A percentile compares a stretch with the other conserved stretches of the same genome.
Conservation (phyloP, 2,329 filamentous ascomycete species). For the Blastomyces parvus region DNA sequence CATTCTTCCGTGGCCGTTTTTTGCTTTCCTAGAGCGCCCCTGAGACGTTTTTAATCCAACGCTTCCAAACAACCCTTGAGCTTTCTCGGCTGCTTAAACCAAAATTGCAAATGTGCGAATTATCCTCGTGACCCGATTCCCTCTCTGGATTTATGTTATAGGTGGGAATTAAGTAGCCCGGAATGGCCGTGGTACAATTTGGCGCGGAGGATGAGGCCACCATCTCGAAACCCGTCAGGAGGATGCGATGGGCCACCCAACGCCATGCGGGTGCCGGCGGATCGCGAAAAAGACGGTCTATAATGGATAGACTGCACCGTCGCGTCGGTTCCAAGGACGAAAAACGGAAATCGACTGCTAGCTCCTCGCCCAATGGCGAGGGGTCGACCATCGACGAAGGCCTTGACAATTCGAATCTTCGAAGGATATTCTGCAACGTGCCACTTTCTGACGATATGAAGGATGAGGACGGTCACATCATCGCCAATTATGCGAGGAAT, state of each 20-base stretch:
- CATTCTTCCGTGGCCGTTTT: not conserved
- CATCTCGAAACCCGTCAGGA: conserved; percentile 56
- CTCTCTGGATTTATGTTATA: conserved; percentile 13
- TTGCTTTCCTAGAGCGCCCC: not conserved
- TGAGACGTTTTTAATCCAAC: not conserved
- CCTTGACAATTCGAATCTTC: conserved; percentile 32
- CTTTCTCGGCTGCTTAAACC: not conserved
- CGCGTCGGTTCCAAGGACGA: conserved; percentile 56
- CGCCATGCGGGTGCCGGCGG: conserved; percentile 68
- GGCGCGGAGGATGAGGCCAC: conserved; percentile 31
- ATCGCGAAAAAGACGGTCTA: conserved; percentile 67
- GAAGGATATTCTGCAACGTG: conserved; percentile 75
- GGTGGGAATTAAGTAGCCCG: conserved; percentile 11
- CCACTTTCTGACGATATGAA: conserved; percentile 64
- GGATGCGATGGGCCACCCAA: conserved; percentile 94
- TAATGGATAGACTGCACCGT: conserved; percentile 66
- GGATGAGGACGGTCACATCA: conserved; percentile 71
- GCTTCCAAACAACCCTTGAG: not conserved
- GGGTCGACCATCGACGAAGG: conserved; percentile 16
- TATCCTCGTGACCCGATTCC: conserved; percentile 3
- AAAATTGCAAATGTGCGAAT: conserved; percentile 9
- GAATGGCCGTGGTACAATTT: conserved; percentile 34
- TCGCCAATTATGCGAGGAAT: conserved; percentile 67
- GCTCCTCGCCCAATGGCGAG: conserved; percentile 27
- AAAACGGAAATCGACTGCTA: conserved; percentile 46